Base-by-base conservation (phyloP, 2,329 filamentous ascomycete genomes). In the Penicillium expansum region DNA sequence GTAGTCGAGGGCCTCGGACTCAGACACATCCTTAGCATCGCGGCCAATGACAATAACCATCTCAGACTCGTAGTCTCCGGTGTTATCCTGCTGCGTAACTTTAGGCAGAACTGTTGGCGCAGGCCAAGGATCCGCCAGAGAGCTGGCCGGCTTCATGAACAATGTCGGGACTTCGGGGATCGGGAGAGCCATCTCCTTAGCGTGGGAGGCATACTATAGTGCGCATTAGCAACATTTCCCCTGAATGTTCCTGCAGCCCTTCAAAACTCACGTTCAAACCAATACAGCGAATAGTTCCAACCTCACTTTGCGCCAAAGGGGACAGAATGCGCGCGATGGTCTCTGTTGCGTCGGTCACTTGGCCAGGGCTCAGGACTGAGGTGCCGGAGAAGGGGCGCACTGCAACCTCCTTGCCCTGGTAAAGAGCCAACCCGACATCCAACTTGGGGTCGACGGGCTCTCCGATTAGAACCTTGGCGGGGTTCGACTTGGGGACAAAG, bases 51-150 rank as follows among this genome's bases (percentile, higher is more conserved):
- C 76, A 30, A 85, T 78, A 13, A 79, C 82, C 49, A 86, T 76
- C 70, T 86, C 83, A 3, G 81, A 80, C 68, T 86, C 82, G 67
- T 84, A 85, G 70, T 86, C 84, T 43, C 80, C 82, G 22, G 80
- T 79, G 69, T 82, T 79, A 51, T 82, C 79, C 14, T 72, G 67
- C 59, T 83, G 77, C 0, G 80, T 81, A 62, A 80, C 74, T 65
- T 81, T 82, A 27, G 83, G 83, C 44, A 86, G 77, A 35, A 80
- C 66, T 0, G 79, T 81, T 10, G 80, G 77, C 4, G 76, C 75
- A 2, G 74, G 75, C 65, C 77, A 85, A 3, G 83, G 84, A 65
- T 84, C 80, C 4, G 78, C 78, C 9, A 86, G 75, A 4, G 80
- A 70, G 2, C 80, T 82, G 16, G 75, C 72, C 0, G 83, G 84